These are phyloP conservation scores for Myxozyma vanderwaltii DNA, from an alignment of 805 yeast species.

Conservation along the genomic window DNA sequence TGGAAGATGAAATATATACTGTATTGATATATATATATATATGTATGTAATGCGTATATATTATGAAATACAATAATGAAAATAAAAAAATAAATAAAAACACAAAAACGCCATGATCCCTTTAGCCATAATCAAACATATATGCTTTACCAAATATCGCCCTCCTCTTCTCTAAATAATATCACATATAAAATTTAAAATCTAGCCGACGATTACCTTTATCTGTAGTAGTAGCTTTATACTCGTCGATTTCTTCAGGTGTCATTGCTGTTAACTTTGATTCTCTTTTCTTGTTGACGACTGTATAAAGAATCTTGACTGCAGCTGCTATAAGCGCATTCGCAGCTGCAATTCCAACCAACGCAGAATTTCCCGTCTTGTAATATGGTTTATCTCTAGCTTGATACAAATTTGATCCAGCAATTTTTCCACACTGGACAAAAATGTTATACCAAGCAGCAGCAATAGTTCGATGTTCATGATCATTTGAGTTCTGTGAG, in stretches of 20 bases:
- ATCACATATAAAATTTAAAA: constrained; percentile 37
- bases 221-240: constrained; percentile 51
- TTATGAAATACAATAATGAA: too few species aligned
- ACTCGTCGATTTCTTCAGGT: constrained; percentile 52
- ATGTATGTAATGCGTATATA: too few species aligned
- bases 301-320: constrained; percentile 41
- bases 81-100: too few species aligned
- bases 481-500: constrained; percentile 62
- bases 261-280: constrained; percentile 54
- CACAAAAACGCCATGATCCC: too few species aligned
- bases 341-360: constrained; percentile 36
- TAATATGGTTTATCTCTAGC: constrained; percentile 61
- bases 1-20: too few species aligned
- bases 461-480: constrained; percentile 62
- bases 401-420: constrained; percentile 59
- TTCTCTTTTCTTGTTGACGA: constrained; percentile 44
- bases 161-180: neutral
- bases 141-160: too few species aligned
- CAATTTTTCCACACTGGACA: constrained; percentile 60
- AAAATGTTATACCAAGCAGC: constrained; percentile 67
- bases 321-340: constrained; percentile 37
- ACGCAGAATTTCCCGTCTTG: constrained; percentile 53
- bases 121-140: too few species aligned
- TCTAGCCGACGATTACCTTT: constrained; percentile 63
- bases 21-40: too few species aligned